phyloP scores from a whole-genome alignment of 345 rosid genomes.

The Aethionema arabicum region DNA sequence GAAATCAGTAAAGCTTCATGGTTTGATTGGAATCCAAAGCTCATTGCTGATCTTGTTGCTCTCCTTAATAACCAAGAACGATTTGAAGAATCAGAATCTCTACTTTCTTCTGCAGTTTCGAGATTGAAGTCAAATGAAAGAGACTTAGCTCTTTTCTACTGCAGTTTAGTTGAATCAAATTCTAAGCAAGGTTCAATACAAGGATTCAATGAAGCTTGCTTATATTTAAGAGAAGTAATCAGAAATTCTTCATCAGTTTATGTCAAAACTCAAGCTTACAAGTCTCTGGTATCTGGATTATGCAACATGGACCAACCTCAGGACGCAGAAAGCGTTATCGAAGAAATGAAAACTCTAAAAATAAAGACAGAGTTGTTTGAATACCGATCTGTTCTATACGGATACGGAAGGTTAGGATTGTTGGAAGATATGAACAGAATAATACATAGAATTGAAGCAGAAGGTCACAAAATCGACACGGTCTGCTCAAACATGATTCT shows the following conservation, averaged over 20 bases:
- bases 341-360: slow-evolving; percentile 47
- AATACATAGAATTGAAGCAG: slow-evolving; percentile 45
- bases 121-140: slow-evolving; percentile 53
- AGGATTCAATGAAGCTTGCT: slow-evolving; percentile 51
- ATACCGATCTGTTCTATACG: slow-evolving; percentile 48
- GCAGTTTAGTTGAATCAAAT: slow-evolving; percentile 59
- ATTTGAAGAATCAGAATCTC: slow-evolving; percentile 42
- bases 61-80: slow-evolving; percentile 56
- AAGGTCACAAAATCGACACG: slow-evolving; percentile 55
- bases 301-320: slow-evolving; percentile 62
- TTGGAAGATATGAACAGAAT: slow-evolving; percentile 62
- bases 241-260: slow-evolving; percentile 52
- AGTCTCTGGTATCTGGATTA: slow-evolving; percentile 58
- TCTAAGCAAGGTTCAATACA: slow-evolving; percentile 40
- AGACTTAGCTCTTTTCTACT: slow-evolving; percentile 45
- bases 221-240: slow-evolving; percentile 43
- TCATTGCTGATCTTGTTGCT: slow-evolving; percentile 66
- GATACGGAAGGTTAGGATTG: slow-evolving; percentile 69
- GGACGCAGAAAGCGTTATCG: slow-evolving; percentile 56
- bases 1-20: slow-evolving; percentile 65
- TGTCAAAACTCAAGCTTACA: slow-evolving; percentile 60
- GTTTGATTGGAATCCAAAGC: slow-evolving; percentile 83
- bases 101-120: slow-evolving; percentile 42
- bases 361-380: slow-evolving; percentile 53
- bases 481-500: slow-evolving; percentile 78